A percentile compares a stretch with the other conserved stretches of the same genome.
Evolutionary conservation across 768 basidiomycete genomes (phyloP).

Genomic region (Calocera cornea): DNA sequence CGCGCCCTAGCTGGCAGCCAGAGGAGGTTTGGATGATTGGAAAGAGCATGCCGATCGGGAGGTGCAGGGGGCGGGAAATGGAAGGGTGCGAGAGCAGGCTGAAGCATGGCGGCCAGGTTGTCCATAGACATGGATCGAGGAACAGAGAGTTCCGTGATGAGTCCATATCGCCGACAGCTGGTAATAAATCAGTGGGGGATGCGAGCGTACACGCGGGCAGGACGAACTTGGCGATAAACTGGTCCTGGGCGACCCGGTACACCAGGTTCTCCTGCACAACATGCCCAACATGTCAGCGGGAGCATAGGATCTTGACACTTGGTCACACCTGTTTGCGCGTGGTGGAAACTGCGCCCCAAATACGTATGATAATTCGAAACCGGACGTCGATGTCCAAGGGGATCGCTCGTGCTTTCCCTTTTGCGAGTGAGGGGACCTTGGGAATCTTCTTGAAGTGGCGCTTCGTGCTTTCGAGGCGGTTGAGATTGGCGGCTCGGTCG

Average conservation of each 20-base stretch:
- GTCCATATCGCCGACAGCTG: not conserved
- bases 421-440: too few species aligned
- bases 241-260: not conserved
- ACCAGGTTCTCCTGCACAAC: not conserved
- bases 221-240: not conserved
- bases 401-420: too few species aligned
- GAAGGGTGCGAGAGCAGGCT: not conserved
- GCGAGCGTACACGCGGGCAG: not conserved
- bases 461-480: too few species aligned
- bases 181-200: not conserved
- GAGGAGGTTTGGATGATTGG: not conserved
- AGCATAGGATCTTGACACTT: too few species aligned
- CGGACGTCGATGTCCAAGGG: too few species aligned
- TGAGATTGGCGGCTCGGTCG: too few species aligned
- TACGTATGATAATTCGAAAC: too few species aligned
- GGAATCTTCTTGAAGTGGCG: too few species aligned
- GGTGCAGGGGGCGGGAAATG: not conserved
- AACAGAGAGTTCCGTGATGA: not conserved
- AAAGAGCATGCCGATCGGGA: not conserved
- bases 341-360: too few species aligned
- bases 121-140: not conserved
- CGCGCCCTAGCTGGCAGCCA: not conserved
- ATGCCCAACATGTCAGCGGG: too few species aligned
- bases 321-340: too few species aligned
- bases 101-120: not conserved